Evolutionary conservation across 1,139 yeast genomes (phyloP), one percentile per base, ranked within the genome.

Genomic region (Taiozyma sp.): DNA sequence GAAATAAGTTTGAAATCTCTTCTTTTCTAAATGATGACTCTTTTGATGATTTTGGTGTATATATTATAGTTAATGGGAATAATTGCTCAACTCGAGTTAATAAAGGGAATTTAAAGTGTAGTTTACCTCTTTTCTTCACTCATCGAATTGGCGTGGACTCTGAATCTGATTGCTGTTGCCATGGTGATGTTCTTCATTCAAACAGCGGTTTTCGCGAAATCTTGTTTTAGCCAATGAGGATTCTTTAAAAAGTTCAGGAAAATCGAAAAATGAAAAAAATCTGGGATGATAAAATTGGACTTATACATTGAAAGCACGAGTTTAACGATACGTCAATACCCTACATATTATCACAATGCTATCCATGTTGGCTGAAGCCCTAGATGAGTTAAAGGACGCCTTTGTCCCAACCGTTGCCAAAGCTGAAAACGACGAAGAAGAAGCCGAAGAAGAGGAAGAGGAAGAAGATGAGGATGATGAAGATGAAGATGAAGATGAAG

Each of bases 341-440:
- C 14, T 30, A 46, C 24, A 73, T 42, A 75, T 73, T 42, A 75
- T 73, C 16, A 40, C 19, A 55, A 80, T 80, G 85, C 73, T 82
- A 52, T 77, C 84, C 63, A 77, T 88, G 67, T 79, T 78, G 57
- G 70, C 76, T 57, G 73, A 70, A 55, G 70, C 69, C 54, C 80
- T 70, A 75, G 81, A 76, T 51, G 96, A 89, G 72, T 75, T 91
- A 68, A 85, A 87, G 74, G 96, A 90, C 71, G 79, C 88, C 60
- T 79, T 88, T 59, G 73, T 83, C 63, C 96, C 97, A 69, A 80
- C 89, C 62, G 78, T 78, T 51, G 96, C 96, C 54, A 83, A 79
- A 74, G 97, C 97, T 66, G 97, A 88, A 69, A 55, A 62, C 52
- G 65, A 60, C 32, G 64, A 58, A 44, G 60, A 52, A 29, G 58